Base-by-base conservation (phyloP, 2,329 filamentous ascomycete genomes). In the Keithomyces neogunnii region DNA sequence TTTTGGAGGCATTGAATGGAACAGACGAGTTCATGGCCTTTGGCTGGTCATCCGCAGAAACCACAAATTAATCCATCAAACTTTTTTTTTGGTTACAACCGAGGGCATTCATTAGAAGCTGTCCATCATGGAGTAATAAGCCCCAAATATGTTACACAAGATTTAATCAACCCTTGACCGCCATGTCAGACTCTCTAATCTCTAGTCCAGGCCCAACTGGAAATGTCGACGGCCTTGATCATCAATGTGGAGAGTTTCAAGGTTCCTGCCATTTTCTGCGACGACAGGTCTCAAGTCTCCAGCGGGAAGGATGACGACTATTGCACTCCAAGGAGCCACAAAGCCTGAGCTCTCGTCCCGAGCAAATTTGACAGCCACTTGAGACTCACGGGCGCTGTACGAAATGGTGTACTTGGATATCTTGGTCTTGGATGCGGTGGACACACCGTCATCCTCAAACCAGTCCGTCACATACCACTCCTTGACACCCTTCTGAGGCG, bases 361-460 rank as follows among this genome's bases (percentile, higher is more conserved):
- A 1, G 51, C 38, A 26, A 69, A 65, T 30, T 55, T 53, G 7
- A 69, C 59, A 32, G 52, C 52, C 11, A 70, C 51, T 5, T 59
- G 54, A 0, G 52, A 50, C 1, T 53, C 56, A 0, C 50, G 57
- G 3, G 57, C 52, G 2, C 45, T 53, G 44, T 68, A 71, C 1
- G 52, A 42, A 10, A 70, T 42, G 1, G 53, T 65, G 45, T 67
- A 70, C 11, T 57, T 54, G 3, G 66, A 68, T 4, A 69, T 59
- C 49, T 53, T 62, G 45, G 65, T 67, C 57, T 62, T 65, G 1
- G 59, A 51, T 9, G 53, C 61, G 0, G 59, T 47, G 0, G 67
- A 63, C 2, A 70, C 61, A 4, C 69, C 69, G 10, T 72, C 67
- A 28, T 72, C 69, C 51, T 72, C 69, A 31, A 64, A 64, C 69